Evolutionary conservation across 257 asterid genomes (phyloP), one percentile per base, ranked within the genome.

Genomic region (Nicotiana paniculata): DNA sequence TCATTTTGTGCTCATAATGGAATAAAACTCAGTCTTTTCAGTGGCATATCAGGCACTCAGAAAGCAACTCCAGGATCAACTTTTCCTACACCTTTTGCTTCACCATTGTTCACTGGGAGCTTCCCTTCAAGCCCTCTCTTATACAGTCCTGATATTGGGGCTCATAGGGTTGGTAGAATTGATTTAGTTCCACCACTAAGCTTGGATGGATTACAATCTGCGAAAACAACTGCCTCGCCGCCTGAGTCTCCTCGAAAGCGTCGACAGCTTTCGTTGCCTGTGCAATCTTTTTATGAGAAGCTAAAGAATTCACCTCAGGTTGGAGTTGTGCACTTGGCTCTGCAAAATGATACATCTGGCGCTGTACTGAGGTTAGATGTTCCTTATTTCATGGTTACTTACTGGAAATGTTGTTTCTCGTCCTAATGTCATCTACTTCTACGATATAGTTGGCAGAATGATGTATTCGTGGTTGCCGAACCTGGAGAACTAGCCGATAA

Each of bases 41-140:
- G 88, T 82, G 93, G 92, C 26, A 84, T 89, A 82, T 86, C 97
- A 61, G 90, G 85, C 37, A 85, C 88, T 86, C 69, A 85, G 69
- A 93, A 89, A 89, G 86, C 89, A n/a, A 87, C 89, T 59, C 86
- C 89, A 48, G 95, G 95, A 79, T 90, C 97, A 55, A 64, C 90
- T 66, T 87, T 87, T 80, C 96, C 92, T 28, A 91, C 97, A 58
- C 97, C 97, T 48, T 96, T 91, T 85, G 70, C 93, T 1, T 93
- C 99, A 57, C 98, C 99, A 88, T 87, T 96, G 88, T 96, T 96
- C 83, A 96, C 98, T 35, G 99, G 99, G 81, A 93, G 99, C 91
- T 94, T 94, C 91, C 93, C 98, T 30, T 92, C 99, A 30, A 93
- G 91, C 84, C 97, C 98, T 83, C 90, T 89, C 65, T 66, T 93